Base-by-base conservation (phyloP, 768 basidiomycete species). In the Psilocybe cubensis region DNA sequence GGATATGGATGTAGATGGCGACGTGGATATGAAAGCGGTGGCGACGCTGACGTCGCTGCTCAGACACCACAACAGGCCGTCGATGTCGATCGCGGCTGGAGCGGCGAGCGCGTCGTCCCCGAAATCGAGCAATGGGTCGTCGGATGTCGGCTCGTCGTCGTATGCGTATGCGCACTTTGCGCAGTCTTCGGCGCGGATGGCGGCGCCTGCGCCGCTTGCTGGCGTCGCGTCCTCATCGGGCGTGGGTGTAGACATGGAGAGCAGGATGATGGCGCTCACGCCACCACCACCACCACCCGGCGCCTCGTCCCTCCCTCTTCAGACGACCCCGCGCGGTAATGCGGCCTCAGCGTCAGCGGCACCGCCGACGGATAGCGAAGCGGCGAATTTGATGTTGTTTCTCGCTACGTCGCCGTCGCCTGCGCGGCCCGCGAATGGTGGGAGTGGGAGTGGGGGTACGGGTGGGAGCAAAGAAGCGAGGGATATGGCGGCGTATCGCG, bases 351-450 rank as follows among this genome's bases (percentile, higher is more conserved):
- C n/a, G n/a, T n/a, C n/a, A n/a, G n/a, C n/a, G n/a, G 79, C 79
- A 58, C 83, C 75, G 5, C 81, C 84, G n/a, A 84, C 86, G 28
- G 90, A 91, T 68, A 87, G 85, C 59, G 92, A 94, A 66, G 92
- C 92, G 0, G 91, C 92, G n/a, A 90, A 91, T 66, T 73, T 93
- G 42, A 89, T 94, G 85, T 75, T 94, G 20, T 91, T 84, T 72
- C 82, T 94, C 49, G 92, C 92, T 40, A 92, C 91, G 5, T 92
- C 90, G 1, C 92, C 92, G 0, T 92, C 91, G 0, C 92, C 92
- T 8, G 89, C 79, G 18, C 84, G 91, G 38, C 81, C 82, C 20
- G 54, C 78, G 14, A 79, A 78, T n/a, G n/a, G n/a, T n/a, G n/a
- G n/a, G n/a, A n/a, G n/a, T n/a, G n/a, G n/a, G n/a, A n/a, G n/a